Evolutionary conservation across 1,284 basidiomycete genomes (phyloP), one percentile per base, ranked within the genome.

Genomic region (Ceratobasidium sp.): DNA sequence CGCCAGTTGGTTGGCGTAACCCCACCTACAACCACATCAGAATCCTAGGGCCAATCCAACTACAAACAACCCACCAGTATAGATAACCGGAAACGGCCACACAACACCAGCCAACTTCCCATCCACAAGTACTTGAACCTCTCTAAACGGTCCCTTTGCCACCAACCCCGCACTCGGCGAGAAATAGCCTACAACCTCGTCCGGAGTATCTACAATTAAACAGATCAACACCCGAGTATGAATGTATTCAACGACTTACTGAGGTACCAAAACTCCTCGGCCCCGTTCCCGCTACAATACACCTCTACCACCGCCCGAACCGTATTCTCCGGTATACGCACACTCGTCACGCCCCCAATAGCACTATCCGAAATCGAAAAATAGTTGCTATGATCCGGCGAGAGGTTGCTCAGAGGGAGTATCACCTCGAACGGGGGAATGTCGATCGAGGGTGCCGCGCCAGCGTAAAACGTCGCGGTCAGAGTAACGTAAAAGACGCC

Each of bases 341-440:
- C 2, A 4, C 66, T 76, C 6, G 61, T 74, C 13, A 69, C 61
- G 15, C 65, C 71, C 1, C 76, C 76, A 22, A 40, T 46, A 0
- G 73, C 68, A 17, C 71, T 74, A 54, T 70, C 78, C 0, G 74
- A 77, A 37, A 78, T 76, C 17, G 68, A 57, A 76, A 85, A 84
- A 76, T 83, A 82, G 66, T 85, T 84, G 5, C 82, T 79, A 25
- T 82, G 77, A 17, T 81, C 82, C 0, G 82, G 81, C 4, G 82
- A 83, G 25, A 75, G 34, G 3, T 76, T 77, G 40, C 78, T 78
- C 5, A 80, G 49, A 0, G 79, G 77, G 0, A 78, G 17, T 29
- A 78, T 76, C 13, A 78, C 25, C 54, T 80, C 76, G 3, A 77
- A 74, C 0, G 29, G 11, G 0, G 57, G 32, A n/a, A 71, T 69